Conservation (phyloP, 2,329 filamentous ascomycete species). For the Monascus ruber region DNA sequence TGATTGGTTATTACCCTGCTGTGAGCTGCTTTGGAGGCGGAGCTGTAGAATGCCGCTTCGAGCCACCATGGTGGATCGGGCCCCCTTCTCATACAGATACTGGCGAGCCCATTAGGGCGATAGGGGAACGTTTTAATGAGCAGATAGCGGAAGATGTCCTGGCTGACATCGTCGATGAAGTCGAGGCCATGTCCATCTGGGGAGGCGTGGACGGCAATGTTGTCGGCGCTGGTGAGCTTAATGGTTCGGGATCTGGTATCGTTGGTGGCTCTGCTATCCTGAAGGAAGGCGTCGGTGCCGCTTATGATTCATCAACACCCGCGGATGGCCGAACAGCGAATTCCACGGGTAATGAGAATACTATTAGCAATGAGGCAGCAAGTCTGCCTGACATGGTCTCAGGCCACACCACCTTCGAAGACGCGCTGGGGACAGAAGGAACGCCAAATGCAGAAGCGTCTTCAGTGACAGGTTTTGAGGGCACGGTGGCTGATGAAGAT, state of each 20-base stretch:
- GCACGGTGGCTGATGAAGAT: too few species aligned
- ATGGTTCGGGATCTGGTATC: conserved; percentile 13
- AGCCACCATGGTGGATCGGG: conserved; percentile 83
- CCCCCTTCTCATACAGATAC: conserved; percentile 47
- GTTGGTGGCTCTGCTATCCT: conserved; percentile 22
- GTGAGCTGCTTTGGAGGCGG: conserved; percentile 87
- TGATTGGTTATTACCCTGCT: conserved; percentile 90
- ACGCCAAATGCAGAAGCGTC: neutral
- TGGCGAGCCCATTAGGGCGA: conserved; percentile 40
- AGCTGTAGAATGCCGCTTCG: conserved; percentile 86
- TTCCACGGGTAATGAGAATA: conserved; percentile 5
- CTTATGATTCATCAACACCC: conserved; percentile 15
- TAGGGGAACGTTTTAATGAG: conserved; percentile 74
- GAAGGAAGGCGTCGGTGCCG: conserved; percentile 20
- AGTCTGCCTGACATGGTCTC: conserved; percentile 5
- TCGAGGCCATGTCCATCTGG: conserved; percentile 61
- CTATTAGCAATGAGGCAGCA: conserved; percentile 9
- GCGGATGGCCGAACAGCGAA: conserved; percentile 3
- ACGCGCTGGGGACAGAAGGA: conserved; percentile 13
- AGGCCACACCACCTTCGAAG: conserved; percentile 10
- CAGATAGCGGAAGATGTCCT: conserved; percentile 91
- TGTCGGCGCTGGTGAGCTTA: conserved; percentile 14
- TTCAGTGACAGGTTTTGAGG: neutral
- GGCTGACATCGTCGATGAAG: conserved; percentile 88
- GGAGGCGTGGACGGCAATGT: conserved; percentile 25